A percentile compares a stretch with the other conserved stretches of the same genome.
phyloP scores from a whole-genome alignment of 768 basidiomycete species.

The Flagelloscypha sp. region DNA sequence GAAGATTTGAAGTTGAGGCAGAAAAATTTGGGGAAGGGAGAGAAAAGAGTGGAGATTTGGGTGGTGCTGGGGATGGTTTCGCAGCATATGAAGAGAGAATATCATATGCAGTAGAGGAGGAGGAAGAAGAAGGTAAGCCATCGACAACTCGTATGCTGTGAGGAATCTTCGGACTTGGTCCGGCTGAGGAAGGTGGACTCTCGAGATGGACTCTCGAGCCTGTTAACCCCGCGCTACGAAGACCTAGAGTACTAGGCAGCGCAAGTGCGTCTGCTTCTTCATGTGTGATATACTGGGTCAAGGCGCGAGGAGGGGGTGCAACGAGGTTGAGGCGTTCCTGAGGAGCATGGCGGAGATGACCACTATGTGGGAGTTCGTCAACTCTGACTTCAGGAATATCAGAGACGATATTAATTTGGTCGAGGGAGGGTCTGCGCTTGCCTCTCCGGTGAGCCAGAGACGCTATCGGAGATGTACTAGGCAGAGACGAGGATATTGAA shows the following conservation, averaged over 20 bases:
- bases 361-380: conserved; percentile 9
- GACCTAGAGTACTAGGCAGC: conserved; percentile 65
- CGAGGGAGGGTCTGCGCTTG: conserved; percentile 14
- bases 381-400: conserved; percentile 23
- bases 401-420: conserved; percentile 45
- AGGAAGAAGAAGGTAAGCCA: too few relatives aligned
- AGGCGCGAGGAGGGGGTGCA: conserved; percentile 61
- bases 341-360: conserved; percentile 44
- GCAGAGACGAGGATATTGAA: background rate
- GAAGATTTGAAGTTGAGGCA: too few relatives aligned
- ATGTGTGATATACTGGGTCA: conserved; percentile 64
- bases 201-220: too few relatives aligned
- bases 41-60: too few relatives aligned
- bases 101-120: too few relatives aligned
- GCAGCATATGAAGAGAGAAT: too few relatives aligned
- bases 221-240: conserved; percentile 37
- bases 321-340: conserved; percentile 48
- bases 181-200: too few relatives aligned
- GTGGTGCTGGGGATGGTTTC: too few relatives aligned
- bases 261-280: conserved; percentile 44
- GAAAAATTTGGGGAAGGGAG: too few relatives aligned
- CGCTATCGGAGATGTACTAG: background rate
- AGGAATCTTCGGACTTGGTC: too few relatives aligned
- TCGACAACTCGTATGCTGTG: too few relatives aligned
- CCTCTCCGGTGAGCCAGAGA: conserved; percentile 14